These are phyloP conservation scores for Buxus sempervirens DNA, from an alignment of 164 flowering plant genomes.

Conservation along the genomic window DNA sequence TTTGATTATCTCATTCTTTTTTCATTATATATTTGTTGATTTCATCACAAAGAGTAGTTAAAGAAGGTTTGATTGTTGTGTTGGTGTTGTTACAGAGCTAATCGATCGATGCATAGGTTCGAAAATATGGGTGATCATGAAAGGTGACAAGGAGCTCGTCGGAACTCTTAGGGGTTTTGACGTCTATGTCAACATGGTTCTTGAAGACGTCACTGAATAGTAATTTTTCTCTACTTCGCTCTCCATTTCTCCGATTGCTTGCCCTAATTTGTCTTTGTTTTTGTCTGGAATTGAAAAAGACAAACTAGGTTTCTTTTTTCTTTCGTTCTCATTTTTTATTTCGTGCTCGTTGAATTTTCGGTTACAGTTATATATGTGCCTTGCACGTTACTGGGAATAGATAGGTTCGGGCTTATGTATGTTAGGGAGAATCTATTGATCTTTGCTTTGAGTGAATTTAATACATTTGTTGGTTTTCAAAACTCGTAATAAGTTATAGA, in stretches of 20 bases:
- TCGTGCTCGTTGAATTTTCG: no score
- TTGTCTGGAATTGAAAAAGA: not conserved
- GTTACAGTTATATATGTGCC: no score
- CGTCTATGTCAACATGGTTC: slow-evolving; percentile 97
- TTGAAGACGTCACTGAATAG: slow-evolving; percentile 99
- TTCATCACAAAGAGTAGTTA: no score
- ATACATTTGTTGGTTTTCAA: not conserved
- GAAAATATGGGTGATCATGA: slow-evolving; percentile 98
- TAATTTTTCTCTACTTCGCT: slow-evolving; percentile 25
- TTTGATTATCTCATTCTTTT: not conserved
- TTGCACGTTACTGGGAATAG: no score
- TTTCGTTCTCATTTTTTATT: no score
- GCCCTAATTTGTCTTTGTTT: not conserved
- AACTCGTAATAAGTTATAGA: not conserved
- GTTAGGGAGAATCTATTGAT: no score
- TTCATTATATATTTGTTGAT: not conserved
- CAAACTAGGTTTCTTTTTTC: no score
- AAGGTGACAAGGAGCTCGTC: slow-evolving; percentile 97
- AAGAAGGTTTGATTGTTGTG: no score
- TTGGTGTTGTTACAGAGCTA: slow-evolving; percentile 52
- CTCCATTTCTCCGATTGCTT: not conserved
- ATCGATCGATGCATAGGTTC: slow-evolving; percentile 97
- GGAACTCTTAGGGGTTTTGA: slow-evolving; percentile 93
- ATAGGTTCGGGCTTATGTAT: no score
- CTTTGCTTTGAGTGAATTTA: no score